Evolutionary conservation across 2,329 filamentous ascomycete genomes (phyloP).

Genomic region (Cladosporium sp.): DNA sequence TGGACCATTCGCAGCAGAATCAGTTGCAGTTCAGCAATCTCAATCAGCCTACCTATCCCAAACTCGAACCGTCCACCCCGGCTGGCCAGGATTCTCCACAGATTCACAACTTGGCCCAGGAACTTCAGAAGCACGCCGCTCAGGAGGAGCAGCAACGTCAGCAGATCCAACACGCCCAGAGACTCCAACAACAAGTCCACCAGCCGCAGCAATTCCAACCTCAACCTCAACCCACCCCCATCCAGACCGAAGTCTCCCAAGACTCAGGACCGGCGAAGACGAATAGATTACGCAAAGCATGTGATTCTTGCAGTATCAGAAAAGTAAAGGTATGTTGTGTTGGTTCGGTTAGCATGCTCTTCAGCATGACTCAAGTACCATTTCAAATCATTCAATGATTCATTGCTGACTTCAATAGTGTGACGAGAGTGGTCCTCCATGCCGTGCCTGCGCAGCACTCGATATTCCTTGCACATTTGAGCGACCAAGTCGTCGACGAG

Average conservation of each 20-base stretch:
- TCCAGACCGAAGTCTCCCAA: constrained; percentile 3
- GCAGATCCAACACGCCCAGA: constrained; percentile 25
- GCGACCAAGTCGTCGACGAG: constrained; percentile 58
- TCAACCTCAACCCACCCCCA: constrained; percentile 19
- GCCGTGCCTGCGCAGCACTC: constrained; percentile 59
- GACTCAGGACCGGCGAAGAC: constrained; percentile 25
- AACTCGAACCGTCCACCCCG: constrained; percentile 27
- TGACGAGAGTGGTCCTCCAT: constrained; percentile 63
- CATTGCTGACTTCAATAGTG: constrained; percentile 53
- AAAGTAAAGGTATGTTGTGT: constrained; percentile 34
- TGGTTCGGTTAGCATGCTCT: too few species aligned
- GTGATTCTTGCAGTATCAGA: constrained; percentile 37
- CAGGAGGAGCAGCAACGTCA: constrained; percentile 29
- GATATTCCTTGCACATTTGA: constrained; percentile 66
- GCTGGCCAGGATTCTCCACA: constrained; percentile 22
- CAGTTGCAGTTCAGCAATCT: constrained; percentile 32
- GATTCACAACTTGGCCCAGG: constrained; percentile 29
- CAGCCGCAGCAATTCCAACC: constrained; percentile 21
- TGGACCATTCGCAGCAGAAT: constrained; percentile 30
- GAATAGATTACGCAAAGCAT: constrained; percentile 37
- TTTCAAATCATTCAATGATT: too few species aligned
- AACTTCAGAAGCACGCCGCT: constrained; percentile 26
- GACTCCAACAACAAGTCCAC: constrained; percentile 24
- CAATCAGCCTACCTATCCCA: constrained; percentile 32
- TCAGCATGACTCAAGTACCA: too few species aligned